Evolutionary conservation across 2,329 filamentous ascomycete species (phyloP), one percentile per base, ranked within the genome.

Genomic region (Aspergillus sp.): DNA sequence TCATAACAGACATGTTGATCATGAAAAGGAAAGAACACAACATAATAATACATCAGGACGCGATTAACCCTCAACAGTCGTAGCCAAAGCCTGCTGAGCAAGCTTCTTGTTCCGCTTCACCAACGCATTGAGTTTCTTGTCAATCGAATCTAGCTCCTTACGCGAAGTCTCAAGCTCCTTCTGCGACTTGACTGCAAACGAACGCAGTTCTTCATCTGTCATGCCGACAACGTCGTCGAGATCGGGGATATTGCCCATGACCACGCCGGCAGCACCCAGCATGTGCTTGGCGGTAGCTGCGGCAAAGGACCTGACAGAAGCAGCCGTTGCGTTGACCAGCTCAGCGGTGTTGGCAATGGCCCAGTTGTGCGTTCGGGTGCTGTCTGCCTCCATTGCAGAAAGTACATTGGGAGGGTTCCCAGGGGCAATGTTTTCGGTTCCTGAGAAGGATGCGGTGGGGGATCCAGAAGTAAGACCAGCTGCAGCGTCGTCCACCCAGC

Each of bases 111-210:
- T 72, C 9, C 69, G 61, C 41, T 71, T 70, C 33, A 72, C 63
- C 20, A 72, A 53, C 9, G 63, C 68, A 20, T 54, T 55, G 23
- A 71, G 60, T 51, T 72, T 70, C 57, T 74, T 74, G 52, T 74
- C 72, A 32, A 71, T 60, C 4, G 60, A 49, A 47, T 74, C 76
- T 58, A 90, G 83, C 50, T 91, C 84, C 56, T 77, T 77, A 65
- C 84, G 82, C 56, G 90, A 79, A 7, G 74, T 74, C 55, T 90
- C 85, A 70, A 90, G 83, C 65, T 91, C 85, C 46, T 83, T 79
- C 23, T 73, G 69, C 4, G 70, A 70, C 41, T 64, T 65, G 39
- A 63, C 54, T 10, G 71, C 63, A 44, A 72, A 68, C 12, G 61
- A 55, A 37, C 65, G 62, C 20, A 74, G 55, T 33, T 71, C 67